phyloP scores from a whole-genome alignment of 331 rosid genomes.

The Telfairia occidentalis region DNA sequence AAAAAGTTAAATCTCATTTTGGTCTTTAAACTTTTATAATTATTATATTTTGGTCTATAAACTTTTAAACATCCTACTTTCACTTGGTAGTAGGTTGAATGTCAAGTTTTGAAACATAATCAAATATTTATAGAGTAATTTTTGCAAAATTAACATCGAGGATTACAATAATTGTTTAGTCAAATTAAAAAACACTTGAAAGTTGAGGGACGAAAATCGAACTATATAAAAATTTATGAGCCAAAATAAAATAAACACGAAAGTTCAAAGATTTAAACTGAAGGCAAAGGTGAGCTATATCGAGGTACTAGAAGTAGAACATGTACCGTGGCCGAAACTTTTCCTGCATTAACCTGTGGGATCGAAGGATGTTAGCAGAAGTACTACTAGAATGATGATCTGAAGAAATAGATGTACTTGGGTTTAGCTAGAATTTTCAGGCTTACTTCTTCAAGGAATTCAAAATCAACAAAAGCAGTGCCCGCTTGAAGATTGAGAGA shows the following conservation, averaged over 20 bases:
- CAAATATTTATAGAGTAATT: too few relatives aligned
- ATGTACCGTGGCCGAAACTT: constrained; percentile 68
- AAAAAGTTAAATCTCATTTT: background rate
- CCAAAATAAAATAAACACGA: background rate
- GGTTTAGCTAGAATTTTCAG: background rate
- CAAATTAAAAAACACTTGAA: too few relatives aligned
- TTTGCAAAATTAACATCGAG: too few relatives aligned
- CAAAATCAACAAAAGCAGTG: constrained; percentile 79
- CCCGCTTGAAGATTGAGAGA: constrained; percentile 98
- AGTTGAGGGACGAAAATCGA: background rate
- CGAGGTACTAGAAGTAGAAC: background rate
- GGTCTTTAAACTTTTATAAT: background rate
- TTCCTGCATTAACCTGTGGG: constrained; percentile 63
- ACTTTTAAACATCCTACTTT: background rate
- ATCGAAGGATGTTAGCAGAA: constrained; percentile 14
- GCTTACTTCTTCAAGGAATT: constrained; percentile 75
- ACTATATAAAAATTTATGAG: too few relatives aligned
- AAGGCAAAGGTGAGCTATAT: too few relatives aligned
- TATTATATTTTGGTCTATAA: background rate
- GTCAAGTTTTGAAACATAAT: too few relatives aligned
- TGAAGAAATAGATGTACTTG: background rate
- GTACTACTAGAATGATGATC: background rate
- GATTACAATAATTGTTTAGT: too few relatives aligned
- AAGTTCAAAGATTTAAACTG: too few relatives aligned
- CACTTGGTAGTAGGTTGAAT: too few relatives aligned